Base-by-base conservation (phyloP, 495 filamentous ascomycete genomes). In the Terfezia claveryi region DNA sequence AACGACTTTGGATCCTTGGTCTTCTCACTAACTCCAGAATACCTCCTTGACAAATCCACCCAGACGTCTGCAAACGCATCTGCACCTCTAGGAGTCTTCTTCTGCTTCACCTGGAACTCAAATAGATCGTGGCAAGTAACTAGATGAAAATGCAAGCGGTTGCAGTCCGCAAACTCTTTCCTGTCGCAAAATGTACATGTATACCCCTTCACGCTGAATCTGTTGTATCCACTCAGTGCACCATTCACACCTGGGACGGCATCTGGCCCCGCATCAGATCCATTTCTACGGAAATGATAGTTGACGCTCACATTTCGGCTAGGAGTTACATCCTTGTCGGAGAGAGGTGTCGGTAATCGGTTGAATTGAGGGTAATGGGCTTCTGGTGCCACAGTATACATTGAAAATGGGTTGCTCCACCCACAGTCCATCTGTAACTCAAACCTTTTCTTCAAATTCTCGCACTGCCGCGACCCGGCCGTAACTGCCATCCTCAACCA, bases 1-100 rank as follows among this genome's bases (percentile, higher is more conserved):
- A 64, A 64, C 8, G 49, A 55, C 54, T 62, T 58, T 54, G 61
- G 59, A 41, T 64, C 62, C n/a, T 62, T 62, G 56, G 61, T 58
- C 23, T 64, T 52, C 53, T 64, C 58, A 53, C 62, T 64, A 54
- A 62, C 63, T 20, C 53, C 23, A 55, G 49, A 16, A 60, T 46
- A 44, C 17, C 64, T 62, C 37, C 58, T 60, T 16, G 62, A 57
- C 38, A 65, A 55, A 55, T 65, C 63, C 20, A 65, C 59, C 36
- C 56, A 23, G 46, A 65, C 55, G 14, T 65, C 62, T 8, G 61
- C 51, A 36, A 50, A 50, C 14, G 16, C 57, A 37, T 62, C 62
- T 27, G 54, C 49, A 23, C 55, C 53, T 27, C 52, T 52, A 37
- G n/a, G 50, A 12, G 52, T 54, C 50, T 51, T 57, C 36, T 23